Conservation (phyloP, 495 filamentous ascomycete genomes). For the Penicillium lagena region DNA sequence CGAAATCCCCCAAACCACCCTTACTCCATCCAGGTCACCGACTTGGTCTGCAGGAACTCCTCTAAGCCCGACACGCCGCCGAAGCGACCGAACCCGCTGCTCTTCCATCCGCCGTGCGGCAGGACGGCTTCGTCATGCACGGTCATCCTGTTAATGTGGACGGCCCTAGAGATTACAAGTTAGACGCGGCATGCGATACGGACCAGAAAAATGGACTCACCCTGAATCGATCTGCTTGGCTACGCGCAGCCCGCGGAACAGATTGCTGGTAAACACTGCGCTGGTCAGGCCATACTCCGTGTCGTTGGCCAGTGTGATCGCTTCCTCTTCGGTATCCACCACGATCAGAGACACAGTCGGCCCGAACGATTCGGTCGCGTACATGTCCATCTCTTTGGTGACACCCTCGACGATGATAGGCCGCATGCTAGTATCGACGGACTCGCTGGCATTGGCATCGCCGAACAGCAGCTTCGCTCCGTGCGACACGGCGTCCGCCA, state of each 20-base stretch:
- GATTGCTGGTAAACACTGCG: constrained; percentile 41
- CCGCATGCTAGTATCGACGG: constrained; percentile 50
- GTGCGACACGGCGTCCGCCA: constrained; percentile 58
- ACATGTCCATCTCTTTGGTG: constrained; percentile 79
- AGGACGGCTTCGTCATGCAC: constrained; percentile 76
- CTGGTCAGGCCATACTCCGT: constrained; percentile 46
- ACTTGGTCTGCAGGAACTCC: constrained; percentile 84
- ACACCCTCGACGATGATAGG: constrained; percentile 66
- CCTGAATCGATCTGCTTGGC: constrained; percentile 45
- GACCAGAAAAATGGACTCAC: constrained; percentile 16
- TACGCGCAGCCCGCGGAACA: constrained; percentile 41
- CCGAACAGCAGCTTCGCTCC: constrained; percentile 65
- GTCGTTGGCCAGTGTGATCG: constrained; percentile 43
- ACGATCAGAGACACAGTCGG: constrained; percentile 58
- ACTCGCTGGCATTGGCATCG: constrained; percentile 41
- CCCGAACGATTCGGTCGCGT: constrained; percentile 75
- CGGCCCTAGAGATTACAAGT: constrained; percentile 37
- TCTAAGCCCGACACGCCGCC: constrained; percentile 49
- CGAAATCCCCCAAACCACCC: background rate
- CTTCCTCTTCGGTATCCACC: constrained; percentile 43
- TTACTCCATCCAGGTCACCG: constrained; percentile 59
- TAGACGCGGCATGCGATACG: background rate
- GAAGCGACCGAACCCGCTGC: constrained; percentile 74
- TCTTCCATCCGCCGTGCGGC: constrained; percentile 83
- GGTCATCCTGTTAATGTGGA: constrained; percentile 84